Evolutionary conservation across 305 asterid genomes (phyloP), one percentile per base, ranked within the genome.

Genomic region (Striga hermonthica): DNA sequence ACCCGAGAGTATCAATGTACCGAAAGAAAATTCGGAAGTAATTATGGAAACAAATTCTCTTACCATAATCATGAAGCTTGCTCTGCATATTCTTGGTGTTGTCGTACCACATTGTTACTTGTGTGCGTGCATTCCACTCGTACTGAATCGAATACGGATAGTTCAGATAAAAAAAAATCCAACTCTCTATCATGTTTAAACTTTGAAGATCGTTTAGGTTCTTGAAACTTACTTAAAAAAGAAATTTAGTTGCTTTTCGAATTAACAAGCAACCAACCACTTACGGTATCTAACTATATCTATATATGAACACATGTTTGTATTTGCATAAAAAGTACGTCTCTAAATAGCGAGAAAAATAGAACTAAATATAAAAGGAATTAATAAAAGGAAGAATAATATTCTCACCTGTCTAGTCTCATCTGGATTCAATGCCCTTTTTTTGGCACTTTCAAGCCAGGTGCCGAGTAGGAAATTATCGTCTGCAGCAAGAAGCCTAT

Each of bases 101-200:
- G 72, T 90, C 96, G 22, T 73, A 93, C 98, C 98, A 90, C 97
- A 93, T 93, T 7, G 97, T 93, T 66, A 93, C 84, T 80, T 90
- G 97, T 4, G 97, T 93, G 78, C 97, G 84, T 14, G 98, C 98
- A 14, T 90, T 93, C 98, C 97, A 90, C 76, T 93, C 95, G 11
- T 87, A 86, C 97, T 90, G 68, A 61, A 81, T 58, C 54, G 44
- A 62, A 34, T 35, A 67, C 15, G 40, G 48, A 40, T 49, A 28
- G 55, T 70, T 35, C 37, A 49, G 56, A 49, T 47, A 11, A 4
- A 47, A 15, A 47, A n/a, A 14, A 47, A 47, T n/a, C 53, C 53
- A 15, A 15, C 15, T 47, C 7, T 10, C 14, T 22, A 22, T 22
- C 53, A 0, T 47, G 53, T 47, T 47, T n/a, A n/a, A 9, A 3